Evolutionary conservation across 139 green algal genomes (phyloP).

Genomic region (Picochlorum sp.): DNA sequence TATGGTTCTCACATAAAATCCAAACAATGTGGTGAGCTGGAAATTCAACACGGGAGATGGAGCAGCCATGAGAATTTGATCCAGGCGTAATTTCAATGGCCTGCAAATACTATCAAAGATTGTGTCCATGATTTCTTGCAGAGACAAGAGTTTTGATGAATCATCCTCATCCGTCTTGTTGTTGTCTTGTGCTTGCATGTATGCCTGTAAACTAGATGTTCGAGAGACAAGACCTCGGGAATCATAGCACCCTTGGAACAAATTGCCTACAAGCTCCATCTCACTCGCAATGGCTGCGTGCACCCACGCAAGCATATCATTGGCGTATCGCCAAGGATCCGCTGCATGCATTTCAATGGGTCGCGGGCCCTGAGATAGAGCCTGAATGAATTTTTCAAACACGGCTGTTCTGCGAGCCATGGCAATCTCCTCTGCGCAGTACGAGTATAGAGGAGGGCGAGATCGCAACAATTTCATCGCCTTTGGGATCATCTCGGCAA

Average conservation of each 20-base stretch:
- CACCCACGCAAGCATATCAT: slow-evolving; percentile 97
- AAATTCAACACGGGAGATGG: slow-evolving; percentile 70
- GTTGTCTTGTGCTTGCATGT: not conserved
- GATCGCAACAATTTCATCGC: slow-evolving; percentile 70
- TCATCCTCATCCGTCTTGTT: not conserved
- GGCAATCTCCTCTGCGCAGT: slow-evolving; percentile 91
- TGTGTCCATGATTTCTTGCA: slow-evolving; percentile 64
- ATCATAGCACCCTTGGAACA: slow-evolving; percentile 66
- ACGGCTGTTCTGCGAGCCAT: slow-evolving; percentile 76
- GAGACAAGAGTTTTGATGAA: slow-evolving; percentile 24
- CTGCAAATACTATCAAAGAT: slow-evolving; percentile 92
- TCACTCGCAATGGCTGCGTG: slow-evolving; percentile 84
- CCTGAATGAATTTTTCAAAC: slow-evolving; percentile 73
- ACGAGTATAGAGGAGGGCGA: slow-evolving; percentile 83
- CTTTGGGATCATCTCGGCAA: slow-evolving; percentile 61
- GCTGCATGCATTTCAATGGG: slow-evolving; percentile 96
- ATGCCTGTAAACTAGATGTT: not conserved
- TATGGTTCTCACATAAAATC: slow-evolving; percentile 67
- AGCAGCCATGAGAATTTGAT: slow-evolving; percentile 74
- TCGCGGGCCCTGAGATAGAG: slow-evolving; percentile 78
- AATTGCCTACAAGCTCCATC: slow-evolving; percentile 73
- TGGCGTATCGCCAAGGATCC: slow-evolving; percentile 74
- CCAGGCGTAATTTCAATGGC: slow-evolving; percentile 72
- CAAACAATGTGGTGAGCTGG: slow-evolving; percentile 66
- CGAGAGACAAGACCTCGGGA: not conserved